A percentile compares a stretch with the other conserved stretches of the same genome.
These are phyloP conservation scores for Ceratocystis alfenasii DNA, from an alignment of 2,329 filamentous ascomycete species.

Conservation along the genomic window DNA sequence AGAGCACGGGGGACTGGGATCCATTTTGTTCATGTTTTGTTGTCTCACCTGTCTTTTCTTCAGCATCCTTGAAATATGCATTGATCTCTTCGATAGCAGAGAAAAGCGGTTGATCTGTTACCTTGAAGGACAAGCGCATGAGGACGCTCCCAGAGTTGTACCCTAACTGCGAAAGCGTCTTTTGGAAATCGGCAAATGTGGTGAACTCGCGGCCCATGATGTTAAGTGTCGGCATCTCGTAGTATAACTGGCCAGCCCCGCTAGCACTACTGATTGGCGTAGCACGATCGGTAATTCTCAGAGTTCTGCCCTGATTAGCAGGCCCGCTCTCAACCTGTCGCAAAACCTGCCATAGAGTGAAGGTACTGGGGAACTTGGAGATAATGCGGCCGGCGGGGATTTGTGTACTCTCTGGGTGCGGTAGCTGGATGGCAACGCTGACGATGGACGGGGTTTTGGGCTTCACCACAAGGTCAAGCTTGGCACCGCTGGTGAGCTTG, in stretches of 20 bases:
- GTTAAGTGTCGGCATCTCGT: conserved; percentile 75
- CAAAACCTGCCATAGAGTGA: conserved; percentile 77
- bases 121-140: conserved; percentile 63
- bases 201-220: conserved; percentile 71
- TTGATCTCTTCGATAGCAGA: conserved; percentile 76
- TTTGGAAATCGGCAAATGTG: conserved; percentile 71
- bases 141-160: conserved; percentile 74
- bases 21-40: conserved; percentile 19
- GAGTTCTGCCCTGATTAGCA: conserved; percentile 45
- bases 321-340: conserved; percentile 77
- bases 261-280: conserved; percentile 48
- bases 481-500: conserved; percentile 72
- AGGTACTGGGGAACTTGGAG: conserved; percentile 79
- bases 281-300: conserved; percentile 77
- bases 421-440: conserved; percentile 78
- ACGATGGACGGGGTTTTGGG: conserved; percentile 78
- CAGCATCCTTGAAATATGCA: conserved; percentile 54
- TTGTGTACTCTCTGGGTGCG: conserved; percentile 53
- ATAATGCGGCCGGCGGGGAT: conserved; percentile 56
- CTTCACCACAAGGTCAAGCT: conserved; percentile 79
- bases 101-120: conserved; percentile 65
- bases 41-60: conserved; percentile 25
- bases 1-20: neutral
- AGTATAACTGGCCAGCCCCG: conserved; percentile 66
- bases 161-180: conserved; percentile 75